phyloP scores from a whole-genome alignment of 169 alveolate genomes.

The Babesia ovata region DNA sequence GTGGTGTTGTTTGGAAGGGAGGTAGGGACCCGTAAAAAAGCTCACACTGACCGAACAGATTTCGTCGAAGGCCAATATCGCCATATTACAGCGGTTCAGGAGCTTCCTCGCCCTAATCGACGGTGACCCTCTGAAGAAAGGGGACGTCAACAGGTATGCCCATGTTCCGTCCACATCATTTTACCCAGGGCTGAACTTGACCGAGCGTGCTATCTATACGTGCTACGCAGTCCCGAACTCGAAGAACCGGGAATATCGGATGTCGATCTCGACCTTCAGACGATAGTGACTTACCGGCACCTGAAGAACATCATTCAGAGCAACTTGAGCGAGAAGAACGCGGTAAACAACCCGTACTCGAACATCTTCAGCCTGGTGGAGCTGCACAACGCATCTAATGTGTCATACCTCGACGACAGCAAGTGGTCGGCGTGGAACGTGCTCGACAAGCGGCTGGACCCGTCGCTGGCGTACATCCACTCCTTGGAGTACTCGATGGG shows the following conservation, averaged over 20 bases:
- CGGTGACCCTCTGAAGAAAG: conserved; percentile 51
- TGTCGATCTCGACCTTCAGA: conserved; percentile 36
- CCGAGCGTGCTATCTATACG: conserved; percentile 35
- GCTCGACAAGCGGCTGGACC: conserved; percentile 46
- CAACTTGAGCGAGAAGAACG: neutral
- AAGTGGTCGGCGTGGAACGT: conserved; percentile 63
- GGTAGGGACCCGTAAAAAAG: neutral
- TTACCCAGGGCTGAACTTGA: conserved; percentile 35
- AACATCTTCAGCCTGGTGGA: conserved; percentile 57
- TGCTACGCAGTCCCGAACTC: conserved; percentile 25
- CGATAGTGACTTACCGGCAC: conserved; percentile 53
- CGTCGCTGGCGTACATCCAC: conserved; percentile 58
- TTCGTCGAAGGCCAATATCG: conserved; percentile 13
- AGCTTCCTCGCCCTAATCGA: conserved; percentile 54
- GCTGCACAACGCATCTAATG: conserved; percentile 45
- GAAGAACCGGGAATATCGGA: conserved; percentile 16
- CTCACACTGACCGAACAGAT: conserved; percentile 3
- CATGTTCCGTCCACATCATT: neutral
- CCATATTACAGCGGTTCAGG: conserved; percentile 37
- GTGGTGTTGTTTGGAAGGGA: conserved; percentile 35
- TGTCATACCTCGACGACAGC: conserved; percentile 53
- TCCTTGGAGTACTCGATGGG: conserved; percentile 57
- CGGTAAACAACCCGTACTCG: conserved; percentile 4
- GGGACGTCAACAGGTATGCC: conserved; percentile 40
- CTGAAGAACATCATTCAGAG: conserved; percentile 31